These are phyloP conservation scores for Globisporangium okanoganense DNA, from an alignment of 352 stramenopile genomes.

Conservation along the genomic window DNA sequence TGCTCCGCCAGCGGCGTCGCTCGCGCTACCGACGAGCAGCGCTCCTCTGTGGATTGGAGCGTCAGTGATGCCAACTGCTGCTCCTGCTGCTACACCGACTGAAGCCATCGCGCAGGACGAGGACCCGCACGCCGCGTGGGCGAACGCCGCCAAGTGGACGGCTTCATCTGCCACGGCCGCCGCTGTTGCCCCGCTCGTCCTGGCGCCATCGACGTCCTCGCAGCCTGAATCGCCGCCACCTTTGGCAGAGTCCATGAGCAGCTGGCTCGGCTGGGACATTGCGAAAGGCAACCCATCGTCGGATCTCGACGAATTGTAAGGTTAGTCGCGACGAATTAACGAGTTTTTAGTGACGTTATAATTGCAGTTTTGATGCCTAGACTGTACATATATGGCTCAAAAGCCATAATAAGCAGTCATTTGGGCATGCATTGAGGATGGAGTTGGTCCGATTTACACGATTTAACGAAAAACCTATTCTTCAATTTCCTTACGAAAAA, in stretches of 20 bases:
- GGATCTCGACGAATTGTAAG: constrained; percentile 3
- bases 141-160: constrained; percentile 12
- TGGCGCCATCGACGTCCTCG: neutral
- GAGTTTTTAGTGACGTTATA: neutral
- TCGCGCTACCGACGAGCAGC: constrained; percentile 4
- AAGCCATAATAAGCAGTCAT: neutral
- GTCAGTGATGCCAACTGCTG: neutral
- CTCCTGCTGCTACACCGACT: neutral
- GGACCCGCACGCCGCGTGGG: constrained; percentile 12
- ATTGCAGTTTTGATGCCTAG: neutral
- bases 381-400: neutral
- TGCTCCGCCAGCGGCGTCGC: neutral
- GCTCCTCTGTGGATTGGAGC: constrained; percentile 3
- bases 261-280: constrained; percentile 13
- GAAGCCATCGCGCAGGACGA: constrained; percentile 5
- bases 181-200: neutral
- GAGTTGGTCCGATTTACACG: no score
- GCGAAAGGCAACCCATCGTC: neutral
- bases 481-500: neutral
- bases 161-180: neutral
- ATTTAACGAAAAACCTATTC: no score
- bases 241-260: constrained; percentile 6
- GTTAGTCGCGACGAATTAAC: neutral
- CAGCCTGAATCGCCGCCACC: neutral
- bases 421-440: neutral